Percentiles rank a stretch among this genome's conserved stretches.
These are phyloP conservation scores for Solanum sejunctum DNA, from an alignment of 257 asterid genomes.

Conservation along the genomic window DNA sequence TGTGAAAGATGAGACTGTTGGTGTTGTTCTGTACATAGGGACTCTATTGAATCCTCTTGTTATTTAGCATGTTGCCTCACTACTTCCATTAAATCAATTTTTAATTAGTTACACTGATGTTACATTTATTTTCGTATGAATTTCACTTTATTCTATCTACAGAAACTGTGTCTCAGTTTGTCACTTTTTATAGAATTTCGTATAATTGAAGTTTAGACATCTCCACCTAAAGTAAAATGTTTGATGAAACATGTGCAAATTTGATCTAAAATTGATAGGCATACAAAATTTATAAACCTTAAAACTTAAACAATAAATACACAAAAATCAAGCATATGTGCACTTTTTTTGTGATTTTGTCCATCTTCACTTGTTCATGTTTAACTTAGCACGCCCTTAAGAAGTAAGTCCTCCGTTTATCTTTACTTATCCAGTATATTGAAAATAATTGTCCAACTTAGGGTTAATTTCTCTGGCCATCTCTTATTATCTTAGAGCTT, in stretches of 20 bases:
- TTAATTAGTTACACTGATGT: background rate
- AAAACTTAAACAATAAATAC: no score
- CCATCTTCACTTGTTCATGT: background rate
- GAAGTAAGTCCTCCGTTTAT: no score
- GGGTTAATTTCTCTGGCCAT: background rate
- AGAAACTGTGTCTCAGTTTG: background rate
- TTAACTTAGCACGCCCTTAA: no score
- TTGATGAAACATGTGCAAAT: no score
- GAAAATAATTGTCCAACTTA: no score
- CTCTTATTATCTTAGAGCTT: background rate
- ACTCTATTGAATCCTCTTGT: conserved; percentile 9
- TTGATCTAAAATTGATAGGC: no score
- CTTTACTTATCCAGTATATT: no score
- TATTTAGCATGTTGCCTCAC: background rate
- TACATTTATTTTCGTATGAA: no score
- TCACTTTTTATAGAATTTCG: background rate
- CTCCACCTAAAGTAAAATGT: no score
- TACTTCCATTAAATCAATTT: background rate
- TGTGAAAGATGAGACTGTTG: conserved; percentile 13
- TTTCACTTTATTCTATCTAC: background rate
- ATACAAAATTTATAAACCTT: no score
- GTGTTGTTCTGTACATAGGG: conserved; percentile 14
- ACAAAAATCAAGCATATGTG: background rate
- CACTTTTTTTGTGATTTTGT: background rate
- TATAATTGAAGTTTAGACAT: background rate